A percentile compares a stretch with the other conserved stretches of the same genome.
Conservation (phyloP, 108 stramenopile species). For the Bacterosira constricta region DNA sequence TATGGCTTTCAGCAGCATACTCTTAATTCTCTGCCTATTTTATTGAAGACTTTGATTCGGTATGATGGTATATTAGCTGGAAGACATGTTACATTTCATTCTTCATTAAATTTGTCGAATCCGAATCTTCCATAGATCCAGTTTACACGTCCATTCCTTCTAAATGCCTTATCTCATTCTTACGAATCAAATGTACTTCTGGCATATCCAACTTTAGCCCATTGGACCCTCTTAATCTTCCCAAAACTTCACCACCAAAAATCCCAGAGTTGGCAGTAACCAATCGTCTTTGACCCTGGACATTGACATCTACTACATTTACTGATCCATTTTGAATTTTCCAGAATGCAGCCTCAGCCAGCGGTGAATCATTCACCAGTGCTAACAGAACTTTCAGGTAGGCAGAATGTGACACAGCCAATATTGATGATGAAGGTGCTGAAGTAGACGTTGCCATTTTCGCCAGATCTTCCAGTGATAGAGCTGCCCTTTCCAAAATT, state of each 20-base stretch:
- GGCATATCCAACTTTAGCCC: conserved; percentile 49
- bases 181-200: conserved; percentile 48
- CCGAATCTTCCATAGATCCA: not conserved
- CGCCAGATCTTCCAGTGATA: conserved; percentile 40
- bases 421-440: conserved; percentile 13
- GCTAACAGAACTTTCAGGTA: conserved; percentile 66
- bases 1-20: too few relatives aligned
- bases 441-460: conserved; percentile 31
- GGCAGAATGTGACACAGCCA: conserved; percentile 74
- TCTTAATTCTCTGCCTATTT: too few relatives aligned
- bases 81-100: too few relatives aligned
- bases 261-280: conserved; percentile 30
- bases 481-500: conserved; percentile 36
- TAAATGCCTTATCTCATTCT: conserved; percentile 73
- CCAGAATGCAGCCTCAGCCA: conserved; percentile 55
- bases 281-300: conserved; percentile 25
- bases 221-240: not conserved
- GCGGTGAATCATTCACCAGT: conserved; percentile 53
- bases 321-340: conserved; percentile 65
- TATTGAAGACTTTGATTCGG: too few relatives aligned
- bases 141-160: conserved; percentile 43
- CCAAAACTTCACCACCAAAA: conserved; percentile 58
- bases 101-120: too few relatives aligned
- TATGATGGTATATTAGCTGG: too few relatives aligned
- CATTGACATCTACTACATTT: conserved; percentile 70